These are phyloP conservation scores for Trichaptum fuscoviolaceum DNA, from an alignment of 768 basidiomycete species.

Conservation along the genomic window DNA sequence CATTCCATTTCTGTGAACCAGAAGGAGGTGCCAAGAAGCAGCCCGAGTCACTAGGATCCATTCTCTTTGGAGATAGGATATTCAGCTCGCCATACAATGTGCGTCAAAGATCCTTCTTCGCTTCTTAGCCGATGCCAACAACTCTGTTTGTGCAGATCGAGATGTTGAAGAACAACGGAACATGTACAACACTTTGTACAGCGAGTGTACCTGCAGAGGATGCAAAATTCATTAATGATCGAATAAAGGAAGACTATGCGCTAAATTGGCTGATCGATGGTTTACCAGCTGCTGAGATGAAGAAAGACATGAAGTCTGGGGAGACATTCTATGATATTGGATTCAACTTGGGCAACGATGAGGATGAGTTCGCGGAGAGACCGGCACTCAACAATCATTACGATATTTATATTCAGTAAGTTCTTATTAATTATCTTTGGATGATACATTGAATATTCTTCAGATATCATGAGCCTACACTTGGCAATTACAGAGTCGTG, in stretches of 20 bases:
- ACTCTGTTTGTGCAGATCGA: conserved; percentile 46
- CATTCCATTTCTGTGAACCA: conserved; percentile 84
- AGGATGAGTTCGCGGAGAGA: conserved; percentile 50
- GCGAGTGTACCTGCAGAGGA: conserved; percentile 59
- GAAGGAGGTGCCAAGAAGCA: conserved; percentile 63
- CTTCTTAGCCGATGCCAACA: not conserved
- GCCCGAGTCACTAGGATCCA: conserved; percentile 86
- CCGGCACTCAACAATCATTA: conserved; percentile 92
- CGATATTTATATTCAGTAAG: conserved; percentile 72
- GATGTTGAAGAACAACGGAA: conserved; percentile 72
- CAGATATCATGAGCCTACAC: conserved; percentile 76
- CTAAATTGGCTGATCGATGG: conserved; percentile 95
- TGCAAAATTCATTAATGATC: conserved; percentile 85
- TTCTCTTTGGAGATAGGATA: conserved; percentile 95
- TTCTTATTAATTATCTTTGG: conserved; percentile 4
- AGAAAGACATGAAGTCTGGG: conserved; percentile 68
- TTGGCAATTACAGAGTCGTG: conserved; percentile 77
- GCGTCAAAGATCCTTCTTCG: conserved; percentile 21
- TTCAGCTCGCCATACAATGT: conserved; percentile 88
- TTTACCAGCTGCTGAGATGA: conserved; percentile 91
- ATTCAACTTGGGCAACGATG: conserved; percentile 81
- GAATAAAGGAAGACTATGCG: conserved; percentile 88
- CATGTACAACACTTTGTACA: conserved; percentile 74
- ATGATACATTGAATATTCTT: conserved; percentile 10
- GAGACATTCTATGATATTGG: conserved; percentile 91